Evolutionary conservation across 148 eudicot species (phyloP).

Genomic region (Beta vulgaris): DNA sequence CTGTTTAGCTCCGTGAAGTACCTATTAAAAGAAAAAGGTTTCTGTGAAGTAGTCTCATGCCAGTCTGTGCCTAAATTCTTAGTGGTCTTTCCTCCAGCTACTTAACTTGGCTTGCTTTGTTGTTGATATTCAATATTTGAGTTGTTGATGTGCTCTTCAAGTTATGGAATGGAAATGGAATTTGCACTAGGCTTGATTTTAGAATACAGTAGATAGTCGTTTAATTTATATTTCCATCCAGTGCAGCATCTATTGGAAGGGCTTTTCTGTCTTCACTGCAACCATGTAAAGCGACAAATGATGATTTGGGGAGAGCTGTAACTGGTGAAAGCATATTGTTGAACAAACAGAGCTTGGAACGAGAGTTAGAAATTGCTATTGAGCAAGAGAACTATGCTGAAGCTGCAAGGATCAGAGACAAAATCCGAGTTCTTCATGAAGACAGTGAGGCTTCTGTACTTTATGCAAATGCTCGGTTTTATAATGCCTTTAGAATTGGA

Average conservation of each 20-base stretch:
- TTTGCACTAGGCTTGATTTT: not conserved
- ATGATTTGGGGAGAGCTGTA: constrained; percentile 52
- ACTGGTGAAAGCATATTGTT: constrained; percentile 76
- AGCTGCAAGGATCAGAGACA: constrained; percentile 94
- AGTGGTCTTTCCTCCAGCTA: not conserved
- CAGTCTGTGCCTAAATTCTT: not conserved
- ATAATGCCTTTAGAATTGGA: constrained; percentile 79
- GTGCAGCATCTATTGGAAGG: constrained; percentile 51
- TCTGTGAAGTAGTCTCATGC: not conserved
- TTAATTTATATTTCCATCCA: constrained; percentile 42
- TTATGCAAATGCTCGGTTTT: constrained; percentile 76
- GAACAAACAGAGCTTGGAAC: constrained; percentile 63
- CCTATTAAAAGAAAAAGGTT: no score
- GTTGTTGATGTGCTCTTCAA: not conserved
- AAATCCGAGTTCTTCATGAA: constrained; percentile 61
- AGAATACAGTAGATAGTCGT: not conserved
- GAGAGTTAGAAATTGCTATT: constrained; percentile 67
- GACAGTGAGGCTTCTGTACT: constrained; percentile 80
- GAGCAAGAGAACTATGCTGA: constrained; percentile 76
- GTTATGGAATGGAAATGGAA: not conserved
- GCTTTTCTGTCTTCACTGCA: constrained; percentile 30
- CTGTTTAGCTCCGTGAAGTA: not conserved
- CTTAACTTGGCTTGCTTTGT: not conserved
- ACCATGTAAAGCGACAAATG: constrained; percentile 63
- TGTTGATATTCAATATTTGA: not conserved